Percentiles rank a stretch among this genome's conserved stretches.
Evolutionary conservation across 257 asterid genomes (phyloP).

Genomic region (Nicotiana otophora): DNA sequence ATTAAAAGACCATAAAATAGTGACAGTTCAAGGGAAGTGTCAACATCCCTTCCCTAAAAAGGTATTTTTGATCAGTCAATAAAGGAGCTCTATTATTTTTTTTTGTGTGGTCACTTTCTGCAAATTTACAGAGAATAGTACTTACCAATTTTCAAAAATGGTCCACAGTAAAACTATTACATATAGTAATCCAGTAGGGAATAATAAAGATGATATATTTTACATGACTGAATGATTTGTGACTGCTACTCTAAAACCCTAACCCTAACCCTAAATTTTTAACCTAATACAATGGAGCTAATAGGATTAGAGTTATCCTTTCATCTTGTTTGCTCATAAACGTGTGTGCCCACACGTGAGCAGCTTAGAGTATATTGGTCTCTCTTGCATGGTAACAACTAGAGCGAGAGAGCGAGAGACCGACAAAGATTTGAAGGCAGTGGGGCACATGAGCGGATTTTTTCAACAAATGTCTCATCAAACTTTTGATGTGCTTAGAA

Average conservation of each 20-base stretch:
- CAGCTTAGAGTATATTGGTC: neutral
- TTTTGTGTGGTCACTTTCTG: conserved; percentile 1
- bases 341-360: neutral
- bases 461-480: too few species aligned
- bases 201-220: neutral
- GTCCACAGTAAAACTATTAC: neutral
- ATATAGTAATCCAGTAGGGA: neutral
- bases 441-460: too few species aligned
- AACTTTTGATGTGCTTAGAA: too few species aligned
- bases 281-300: neutral
- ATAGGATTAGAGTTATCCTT: neutral
- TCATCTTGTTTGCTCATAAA: neutral
- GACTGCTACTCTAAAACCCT: neutral
- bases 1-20: neutral
- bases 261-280: neutral
- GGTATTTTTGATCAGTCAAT: conserved; percentile 5
- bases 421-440: too few species aligned
- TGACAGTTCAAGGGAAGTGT: conserved; percentile 7
- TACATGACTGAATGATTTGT: neutral
- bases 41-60: conserved; percentile 10
- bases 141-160: neutral
- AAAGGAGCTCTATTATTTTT: neutral
- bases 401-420: too few species aligned
- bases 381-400: too few species aligned
- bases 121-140: neutral